Conservation (phyloP, 176 grass and related monocot genomes). For the Panicum miliaceum region DNA sequence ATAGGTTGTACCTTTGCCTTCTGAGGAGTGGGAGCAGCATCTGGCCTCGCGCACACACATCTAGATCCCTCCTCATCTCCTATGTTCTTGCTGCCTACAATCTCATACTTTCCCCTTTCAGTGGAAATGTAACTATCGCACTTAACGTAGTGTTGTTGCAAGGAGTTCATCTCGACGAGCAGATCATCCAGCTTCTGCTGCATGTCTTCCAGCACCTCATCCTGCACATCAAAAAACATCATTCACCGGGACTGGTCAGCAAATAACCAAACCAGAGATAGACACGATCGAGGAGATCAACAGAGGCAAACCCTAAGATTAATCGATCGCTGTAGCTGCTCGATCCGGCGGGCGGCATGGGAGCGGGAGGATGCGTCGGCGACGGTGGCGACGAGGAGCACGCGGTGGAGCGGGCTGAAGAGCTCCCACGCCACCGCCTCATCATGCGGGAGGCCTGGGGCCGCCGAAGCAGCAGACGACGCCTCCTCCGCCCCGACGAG, state of each 20-base stretch:
- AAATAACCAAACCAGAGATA: neutral
- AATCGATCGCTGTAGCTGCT: conserved; percentile 63
- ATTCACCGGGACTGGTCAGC: neutral
- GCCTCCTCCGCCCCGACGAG: conserved; percentile 72
- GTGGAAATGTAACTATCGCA: conserved; percentile 45
- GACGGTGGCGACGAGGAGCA: conserved; percentile 75
- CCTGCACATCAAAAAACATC: conserved; percentile 45
- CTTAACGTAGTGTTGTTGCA: conserved; percentile 59
- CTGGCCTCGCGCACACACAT: neutral
- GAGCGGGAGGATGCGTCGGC: conserved; percentile 70
- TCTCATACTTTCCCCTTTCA: neutral
- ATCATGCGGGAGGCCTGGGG: conserved; percentile 31
- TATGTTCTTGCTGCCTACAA: conserved; percentile 25
- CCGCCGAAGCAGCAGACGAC: conserved; percentile 35
- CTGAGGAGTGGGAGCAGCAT: conserved; percentile 36
- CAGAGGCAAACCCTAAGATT: conserved; percentile 64
- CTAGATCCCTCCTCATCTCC: conserved; percentile 32
- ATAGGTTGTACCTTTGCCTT: conserved; percentile 44
- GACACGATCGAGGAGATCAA: neutral
- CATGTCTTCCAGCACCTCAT: conserved; percentile 76
- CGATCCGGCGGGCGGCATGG: conserved; percentile 63
- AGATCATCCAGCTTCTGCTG: conserved; percentile 91
- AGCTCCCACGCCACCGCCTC: conserved; percentile 78
- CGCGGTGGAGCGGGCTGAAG: conserved; percentile 82
- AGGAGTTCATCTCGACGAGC: conserved; percentile 62